Conservation (phyloP, 164 flowering plant species). For the Berberis thunbergii region DNA sequence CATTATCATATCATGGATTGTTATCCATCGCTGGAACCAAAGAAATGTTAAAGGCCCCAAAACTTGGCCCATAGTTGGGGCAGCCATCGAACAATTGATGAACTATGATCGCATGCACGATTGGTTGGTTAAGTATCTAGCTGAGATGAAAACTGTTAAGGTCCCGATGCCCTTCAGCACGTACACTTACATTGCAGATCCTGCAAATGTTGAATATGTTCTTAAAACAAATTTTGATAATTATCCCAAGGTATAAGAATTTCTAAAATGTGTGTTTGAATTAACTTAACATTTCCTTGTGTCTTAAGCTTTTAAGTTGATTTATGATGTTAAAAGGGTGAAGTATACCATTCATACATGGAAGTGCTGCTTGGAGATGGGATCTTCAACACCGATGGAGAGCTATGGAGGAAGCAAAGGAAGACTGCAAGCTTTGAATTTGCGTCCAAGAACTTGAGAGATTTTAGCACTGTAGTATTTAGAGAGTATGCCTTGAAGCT, state of each 20-base stretch:
- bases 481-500: conserved; percentile 80
- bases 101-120: conserved; percentile 89
- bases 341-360: conserved; percentile 87
- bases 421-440: conserved; percentile 94
- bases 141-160: conserved; percentile 45
- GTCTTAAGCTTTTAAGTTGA: background rate
- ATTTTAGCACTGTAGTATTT: conserved; percentile 80
- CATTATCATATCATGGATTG: conserved; percentile 41
- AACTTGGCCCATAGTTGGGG: conserved; percentile 94
- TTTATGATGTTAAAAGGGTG: conserved; percentile 41
- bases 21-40: conserved; percentile 66
- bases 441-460: conserved; percentile 89
- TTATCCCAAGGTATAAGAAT: conserved; percentile 69
- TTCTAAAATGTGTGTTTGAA: no score
- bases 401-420: conserved; percentile 79
- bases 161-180: conserved; percentile 86
- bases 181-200: conserved; percentile 88
- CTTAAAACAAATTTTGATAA: conserved; percentile 79
- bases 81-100: conserved; percentile 65
- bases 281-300: background rate
- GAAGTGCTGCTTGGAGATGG: conserved; percentile 92
- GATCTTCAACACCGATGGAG: conserved; percentile 92
- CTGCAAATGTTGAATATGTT: conserved; percentile 79
- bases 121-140: conserved; percentile 66
- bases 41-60: conserved; percentile 69